phyloP scores from a whole-genome alignment of 176 grass and related monocot genomes.

The Leersia perrieri region DNA sequence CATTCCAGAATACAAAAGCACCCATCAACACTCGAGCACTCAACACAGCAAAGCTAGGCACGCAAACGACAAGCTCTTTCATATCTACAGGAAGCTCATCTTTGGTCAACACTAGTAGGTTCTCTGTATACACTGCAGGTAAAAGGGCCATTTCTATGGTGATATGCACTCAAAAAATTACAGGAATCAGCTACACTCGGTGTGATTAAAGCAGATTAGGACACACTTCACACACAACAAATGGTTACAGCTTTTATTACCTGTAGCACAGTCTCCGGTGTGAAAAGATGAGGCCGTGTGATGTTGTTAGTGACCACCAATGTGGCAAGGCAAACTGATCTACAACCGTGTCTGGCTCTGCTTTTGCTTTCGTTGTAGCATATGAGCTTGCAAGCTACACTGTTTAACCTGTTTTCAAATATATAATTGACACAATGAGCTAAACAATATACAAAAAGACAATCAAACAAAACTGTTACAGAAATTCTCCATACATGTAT shows the following conservation, averaged over 20 bases:
- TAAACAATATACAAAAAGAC: neutral
- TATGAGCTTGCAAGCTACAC: constrained; percentile 83
- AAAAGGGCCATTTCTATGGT: constrained; percentile 41
- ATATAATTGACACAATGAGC: neutral
- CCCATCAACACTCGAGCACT: constrained; percentile 36
- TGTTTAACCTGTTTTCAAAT: constrained; percentile 66
- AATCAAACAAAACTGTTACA: neutral
- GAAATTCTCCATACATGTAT: constrained; percentile 65
- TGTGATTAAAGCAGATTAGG: constrained; percentile 44
- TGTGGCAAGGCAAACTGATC: constrained; percentile 41
- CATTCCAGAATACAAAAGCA: constrained; percentile 50
- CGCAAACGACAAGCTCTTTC: constrained; percentile 43
- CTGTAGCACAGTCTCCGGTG: constrained; percentile 56
- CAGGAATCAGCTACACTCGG: constrained; percentile 60
- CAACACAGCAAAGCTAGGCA: constrained; percentile 26
- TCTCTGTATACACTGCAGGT: constrained; percentile 62
- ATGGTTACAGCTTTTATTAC: constrained; percentile 64
- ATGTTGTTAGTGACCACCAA: constrained; percentile 64
- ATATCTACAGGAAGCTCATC: constrained; percentile 64
- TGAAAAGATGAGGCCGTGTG: constrained; percentile 63
- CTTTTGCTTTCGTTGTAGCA: constrained; percentile 73
- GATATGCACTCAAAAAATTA: constrained; percentile 67
- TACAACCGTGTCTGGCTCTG: constrained; percentile 35
- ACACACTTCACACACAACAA: constrained; percentile 52
- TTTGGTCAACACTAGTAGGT: constrained; percentile 53